These are phyloP conservation scores for Lophium mytilinum DNA, from an alignment of 495 filamentous ascomycete genomes.

Conservation along the genomic window DNA sequence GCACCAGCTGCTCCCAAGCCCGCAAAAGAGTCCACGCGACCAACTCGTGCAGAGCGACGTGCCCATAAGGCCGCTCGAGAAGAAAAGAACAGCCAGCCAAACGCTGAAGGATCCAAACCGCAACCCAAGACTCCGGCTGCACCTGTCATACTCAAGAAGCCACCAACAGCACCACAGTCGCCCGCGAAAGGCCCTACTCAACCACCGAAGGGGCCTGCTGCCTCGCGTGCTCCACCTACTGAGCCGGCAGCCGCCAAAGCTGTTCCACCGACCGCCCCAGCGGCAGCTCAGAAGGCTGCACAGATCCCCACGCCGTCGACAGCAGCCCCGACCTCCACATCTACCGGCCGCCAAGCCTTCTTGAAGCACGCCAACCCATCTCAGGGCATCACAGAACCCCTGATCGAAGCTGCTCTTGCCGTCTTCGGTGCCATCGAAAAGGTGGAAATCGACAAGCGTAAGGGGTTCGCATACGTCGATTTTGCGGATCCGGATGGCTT, in stretches of 20 bases:
- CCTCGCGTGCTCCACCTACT: conserved; percentile 15
- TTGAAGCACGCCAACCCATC: conserved; percentile 88
- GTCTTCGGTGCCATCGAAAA: conserved; percentile 61
- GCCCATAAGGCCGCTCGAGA: conserved; percentile 19
- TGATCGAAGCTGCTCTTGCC: conserved; percentile 63
- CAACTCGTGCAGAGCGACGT: conserved; percentile 24
- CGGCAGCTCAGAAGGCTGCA: conserved; percentile 29
- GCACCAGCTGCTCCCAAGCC: conserved; percentile 16
- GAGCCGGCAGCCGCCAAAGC: conserved; percentile 25
- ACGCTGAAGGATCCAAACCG: conserved; percentile 11
- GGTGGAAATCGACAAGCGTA: conserved; percentile 86
- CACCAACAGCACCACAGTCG: conserved; percentile 6
- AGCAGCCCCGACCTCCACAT: conserved; percentile 24
- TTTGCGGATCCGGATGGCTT: conserved; percentile 65
- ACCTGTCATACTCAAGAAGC: conserved; percentile 23
- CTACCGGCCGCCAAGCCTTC: conserved; percentile 53
- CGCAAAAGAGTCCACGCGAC: conserved; percentile 11
- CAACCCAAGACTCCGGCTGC: conserved; percentile 9
- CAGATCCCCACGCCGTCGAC: conserved; percentile 30
- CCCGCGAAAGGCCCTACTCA: conserved; percentile 3
- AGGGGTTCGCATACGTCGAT: conserved; percentile 86
- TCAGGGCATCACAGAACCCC: conserved; percentile 76
- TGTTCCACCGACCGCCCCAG: conserved; percentile 26
- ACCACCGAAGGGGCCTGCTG: conserved; percentile 22
- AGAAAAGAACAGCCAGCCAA: conserved; percentile 21